phyloP scores from a whole-genome alignment of 352 stramenopile genomes.

The Pythium inflatum region DNA sequence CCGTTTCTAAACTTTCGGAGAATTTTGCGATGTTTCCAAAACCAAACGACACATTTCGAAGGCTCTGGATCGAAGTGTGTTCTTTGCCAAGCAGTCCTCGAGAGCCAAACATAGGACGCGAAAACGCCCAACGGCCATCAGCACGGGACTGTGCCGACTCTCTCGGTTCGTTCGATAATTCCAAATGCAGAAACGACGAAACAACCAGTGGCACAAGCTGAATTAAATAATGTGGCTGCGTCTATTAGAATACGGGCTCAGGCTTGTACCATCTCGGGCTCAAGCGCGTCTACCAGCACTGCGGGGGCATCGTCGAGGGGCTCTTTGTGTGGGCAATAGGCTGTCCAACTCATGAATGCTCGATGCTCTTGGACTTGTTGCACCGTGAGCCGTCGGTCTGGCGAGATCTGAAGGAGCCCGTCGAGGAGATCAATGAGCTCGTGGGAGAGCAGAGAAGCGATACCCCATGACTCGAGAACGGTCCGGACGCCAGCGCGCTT shows the following conservation, averaged over 20 bases:
- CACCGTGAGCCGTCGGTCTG: slow-evolving; percentile 17
- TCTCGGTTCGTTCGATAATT: too few relatives aligned
- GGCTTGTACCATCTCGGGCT: slow-evolving; percentile 15
- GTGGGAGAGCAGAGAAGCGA: slow-evolving; percentile 11
- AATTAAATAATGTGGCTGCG: neutral
- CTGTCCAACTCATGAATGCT: slow-evolving; percentile 23
- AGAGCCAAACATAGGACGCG: too few relatives aligned
- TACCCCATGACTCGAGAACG: slow-evolving; percentile 43
- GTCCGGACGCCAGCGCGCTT: slow-evolving; percentile 32
- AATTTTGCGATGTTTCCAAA: too few relatives aligned
- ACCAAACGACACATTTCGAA: too few relatives aligned
- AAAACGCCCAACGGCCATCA: too few relatives aligned
- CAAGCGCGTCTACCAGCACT: slow-evolving; percentile 3
- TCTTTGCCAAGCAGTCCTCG: too few relatives aligned
- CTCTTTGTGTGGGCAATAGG: slow-evolving; percentile 1
- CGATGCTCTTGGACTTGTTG: slow-evolving; percentile 22
- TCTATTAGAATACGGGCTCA: slow-evolving; percentile 3
- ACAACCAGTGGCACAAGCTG: too few relatives aligned
- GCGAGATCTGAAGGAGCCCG: slow-evolving; percentile 25
- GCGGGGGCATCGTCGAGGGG: slow-evolving; percentile 10
- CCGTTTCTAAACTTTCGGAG: too few relatives aligned
- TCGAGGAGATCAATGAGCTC: slow-evolving; percentile 27
- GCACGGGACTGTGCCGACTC: too few relatives aligned
- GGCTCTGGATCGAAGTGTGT: too few relatives aligned
- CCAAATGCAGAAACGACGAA: too few relatives aligned